Conservation (phyloP, 163 green algal genomes). For the Scenedesmus sp. region DNA sequence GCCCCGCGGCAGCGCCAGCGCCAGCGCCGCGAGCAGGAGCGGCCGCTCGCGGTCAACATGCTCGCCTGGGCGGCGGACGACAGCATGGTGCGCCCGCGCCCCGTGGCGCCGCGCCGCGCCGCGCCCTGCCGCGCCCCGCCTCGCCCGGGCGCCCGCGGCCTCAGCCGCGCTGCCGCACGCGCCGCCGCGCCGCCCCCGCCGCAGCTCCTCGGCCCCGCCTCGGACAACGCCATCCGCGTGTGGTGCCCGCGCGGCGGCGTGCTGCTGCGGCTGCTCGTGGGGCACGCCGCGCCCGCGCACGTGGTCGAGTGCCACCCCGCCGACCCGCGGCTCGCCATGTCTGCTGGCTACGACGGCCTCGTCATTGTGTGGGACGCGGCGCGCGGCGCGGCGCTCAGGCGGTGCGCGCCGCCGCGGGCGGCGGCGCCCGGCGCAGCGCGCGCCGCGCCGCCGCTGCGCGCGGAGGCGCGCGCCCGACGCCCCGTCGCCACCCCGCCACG, state of each 20-base stretch:
- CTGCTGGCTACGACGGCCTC: conserved; percentile 72
- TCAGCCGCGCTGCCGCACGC: too few species aligned
- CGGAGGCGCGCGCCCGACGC: too few species aligned
- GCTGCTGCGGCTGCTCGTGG: conserved; percentile 51
- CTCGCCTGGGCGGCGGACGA: conserved; percentile 65
- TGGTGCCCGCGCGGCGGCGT: conserved; percentile 54
- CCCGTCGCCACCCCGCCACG: too few species aligned
- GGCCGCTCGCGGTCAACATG: conserved; percentile 56
- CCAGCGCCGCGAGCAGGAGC: conserved; percentile 5
- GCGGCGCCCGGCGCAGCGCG: not conserved
- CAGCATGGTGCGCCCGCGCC: conserved; percentile 33
- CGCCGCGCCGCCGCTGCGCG: too few species aligned
- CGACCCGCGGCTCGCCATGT: conserved; percentile 71
- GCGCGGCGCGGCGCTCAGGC: conserved; percentile 48
- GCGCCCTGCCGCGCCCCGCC: too few species aligned
- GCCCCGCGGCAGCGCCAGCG: not conserved
- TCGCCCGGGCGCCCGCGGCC: too few species aligned
- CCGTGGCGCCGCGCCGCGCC: too few species aligned
- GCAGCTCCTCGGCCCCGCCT: conserved; percentile 61
- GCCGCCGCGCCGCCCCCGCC: too few species aligned
- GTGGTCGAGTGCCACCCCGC: conserved; percentile 75
- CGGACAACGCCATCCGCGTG: conserved; percentile 68
- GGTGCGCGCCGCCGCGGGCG: conserved; percentile 32
- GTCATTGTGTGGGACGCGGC: conserved; percentile 70
- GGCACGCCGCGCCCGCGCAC: conserved; percentile 60